Evolutionary conservation across 176 grass and related monocot genomes (phyloP), one percentile per base, ranked within the genome.

Genomic region (Musa beccarii): DNA sequence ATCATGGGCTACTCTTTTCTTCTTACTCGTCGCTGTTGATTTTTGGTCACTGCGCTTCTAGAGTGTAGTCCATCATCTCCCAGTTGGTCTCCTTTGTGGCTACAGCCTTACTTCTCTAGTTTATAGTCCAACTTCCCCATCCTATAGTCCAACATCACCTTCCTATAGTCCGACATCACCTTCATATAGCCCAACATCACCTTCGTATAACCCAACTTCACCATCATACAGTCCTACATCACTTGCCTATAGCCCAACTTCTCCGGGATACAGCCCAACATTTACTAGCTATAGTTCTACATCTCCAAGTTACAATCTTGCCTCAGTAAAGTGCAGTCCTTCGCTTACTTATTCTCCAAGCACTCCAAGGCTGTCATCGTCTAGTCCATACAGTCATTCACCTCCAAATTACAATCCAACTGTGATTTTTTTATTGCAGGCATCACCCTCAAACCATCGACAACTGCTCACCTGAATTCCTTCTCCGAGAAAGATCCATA

Each of bases 371-470:
- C 5, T 80, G 56, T 65, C 75, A 63, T 34, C 57, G 23, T 76
- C 75, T 15, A 80, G 78, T 73, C 86, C 93, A 11, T 93, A 90
- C 59, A 80, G 87, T 49, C 88, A 89, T 59, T 91, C 88, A 16
- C 90, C 87, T 74, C 94, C 94, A 68, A 90, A 81, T 52, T 97
- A 97, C 79, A 93, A n/a, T n/a, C n/a, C n/a, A n/a, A n/a, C n/a
- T n/a, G n/a, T n/a, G n/a, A n/a, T n/a, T n/a, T n/a, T n/a, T n/a
- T n/a, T n/a, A n/a, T n/a, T n/a, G n/a, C n/a, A n/a, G n/a, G n/a
- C n/a, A n/a, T n/a, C n/a, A n/a, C n/a, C n/a, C n/a, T n/a, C n/a
- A n/a, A n/a, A n/a, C n/a, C n/a, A n/a, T n/a, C n/a, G n/a, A n/a
- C n/a, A n/a, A n/a, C n/a, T n/a, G n/a, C n/a, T n/a, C n/a, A n/a